These are phyloP conservation scores for Trichosporon ovoides DNA, from an alignment of 1,284 basidiomycete genomes.

Conservation along the genomic window DNA sequence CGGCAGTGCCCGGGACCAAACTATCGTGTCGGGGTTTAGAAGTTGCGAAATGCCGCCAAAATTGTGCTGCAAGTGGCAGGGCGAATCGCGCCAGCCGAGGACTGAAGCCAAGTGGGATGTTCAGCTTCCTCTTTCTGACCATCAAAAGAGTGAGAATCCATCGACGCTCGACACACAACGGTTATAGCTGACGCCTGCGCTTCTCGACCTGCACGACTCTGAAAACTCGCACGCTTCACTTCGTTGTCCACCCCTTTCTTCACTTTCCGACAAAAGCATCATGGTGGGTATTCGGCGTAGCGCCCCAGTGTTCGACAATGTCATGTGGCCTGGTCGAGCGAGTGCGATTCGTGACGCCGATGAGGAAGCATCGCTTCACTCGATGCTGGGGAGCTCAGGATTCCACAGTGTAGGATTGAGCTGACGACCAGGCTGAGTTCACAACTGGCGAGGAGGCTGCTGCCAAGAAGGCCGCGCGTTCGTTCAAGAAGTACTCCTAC, in stretches of 20 bases:
- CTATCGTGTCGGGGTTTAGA: background rate
- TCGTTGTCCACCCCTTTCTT: background rate
- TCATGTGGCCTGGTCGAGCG: background rate
- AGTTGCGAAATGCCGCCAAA: background rate
- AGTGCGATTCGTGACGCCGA: background rate
- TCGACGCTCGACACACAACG: background rate
- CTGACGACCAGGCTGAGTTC: conserved; percentile 47
- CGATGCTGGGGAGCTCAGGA: background rate
- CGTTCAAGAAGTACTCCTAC: conserved; percentile 98
- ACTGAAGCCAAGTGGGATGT: background rate
- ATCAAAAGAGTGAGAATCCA: conserved; percentile 18
- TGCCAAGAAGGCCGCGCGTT: conserved; percentile 94
- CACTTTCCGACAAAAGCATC: conserved; percentile 9
- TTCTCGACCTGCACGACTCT: background rate
- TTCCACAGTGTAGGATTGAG: background rate
- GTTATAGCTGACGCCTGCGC: conserved; percentile 11
- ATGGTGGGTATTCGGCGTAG: conserved; percentile 10
- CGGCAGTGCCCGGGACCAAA: background rate
- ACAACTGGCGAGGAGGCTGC: conserved; percentile 85
- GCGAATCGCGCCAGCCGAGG: too few species aligned
- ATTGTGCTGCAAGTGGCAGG: background rate
- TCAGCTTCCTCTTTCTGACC: background rate
- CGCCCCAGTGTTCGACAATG: background rate
- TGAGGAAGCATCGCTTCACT: background rate
- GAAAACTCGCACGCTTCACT: background rate